Evolutionary conservation across 2,329 filamentous ascomycete genomes (phyloP), one percentile per base, ranked within the genome.

Genomic region (Fusarium proliferatum): DNA sequence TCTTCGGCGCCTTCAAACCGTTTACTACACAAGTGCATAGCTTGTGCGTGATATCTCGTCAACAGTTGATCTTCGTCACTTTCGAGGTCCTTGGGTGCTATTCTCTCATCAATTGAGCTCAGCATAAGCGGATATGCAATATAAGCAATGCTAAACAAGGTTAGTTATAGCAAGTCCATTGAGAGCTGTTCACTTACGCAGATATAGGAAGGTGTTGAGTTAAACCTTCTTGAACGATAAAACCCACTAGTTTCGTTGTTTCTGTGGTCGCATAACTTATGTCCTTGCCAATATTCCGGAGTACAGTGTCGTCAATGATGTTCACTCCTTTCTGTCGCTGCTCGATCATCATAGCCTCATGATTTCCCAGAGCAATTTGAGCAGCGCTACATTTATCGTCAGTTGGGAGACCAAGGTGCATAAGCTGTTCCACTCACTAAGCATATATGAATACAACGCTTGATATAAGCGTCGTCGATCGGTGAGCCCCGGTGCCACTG

Each of bases 381-480:
- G 71, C 71, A 21, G 71, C 71, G 9, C 71, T 74, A 1, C 1
- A 3, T 38, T 4, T 1, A 9, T 9, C 8, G 10, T 61, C 2
- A 67, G 61, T 4, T 3, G 7, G 0, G 11, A 0, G 16, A 6
- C 0, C 9, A 9, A 7, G 3, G 2, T 3, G 3, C 23, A 3
- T 19, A 5, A 17, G 1, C 6, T 11, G 0, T 13, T 7, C 2
- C 5, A 48, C 69, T 64, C 26, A 74, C 71, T 69, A 58, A 1
- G 64, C 67, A 38, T 74, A 74, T 30, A 74, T 74, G 1, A 55
- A 74, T 0, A 74, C 43, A 2, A 72, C 64, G 17, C 67, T 74
- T 1, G 71, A 74, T 16, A 74, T 69, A 1, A 74, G 12, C 0
- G 63, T 62, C 1, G 69, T 61, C 1, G 71, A 74, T 19, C 60